A percentile compares a stretch with the other conserved stretches of the same genome.
These are phyloP conservation scores for Aspergillus persii DNA, from an alignment of 2,329 filamentous ascomycete species.

Conservation along the genomic window DNA sequence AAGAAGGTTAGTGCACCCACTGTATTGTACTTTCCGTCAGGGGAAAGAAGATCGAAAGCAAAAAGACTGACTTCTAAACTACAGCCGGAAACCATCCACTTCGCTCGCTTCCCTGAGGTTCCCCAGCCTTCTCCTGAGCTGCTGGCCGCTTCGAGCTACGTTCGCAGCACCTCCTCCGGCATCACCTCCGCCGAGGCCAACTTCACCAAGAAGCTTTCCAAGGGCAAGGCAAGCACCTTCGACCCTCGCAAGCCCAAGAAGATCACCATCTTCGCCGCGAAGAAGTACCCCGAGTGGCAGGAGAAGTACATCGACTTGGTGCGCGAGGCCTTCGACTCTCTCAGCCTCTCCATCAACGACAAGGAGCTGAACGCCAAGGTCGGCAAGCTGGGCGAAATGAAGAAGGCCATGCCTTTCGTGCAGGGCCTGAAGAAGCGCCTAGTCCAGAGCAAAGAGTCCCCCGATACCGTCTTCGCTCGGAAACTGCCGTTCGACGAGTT, in stretches of 20 bases:
- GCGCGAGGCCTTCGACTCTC: constrained; percentile 64
- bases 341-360: constrained; percentile 67
- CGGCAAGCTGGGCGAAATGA: constrained; percentile 75
- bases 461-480: constrained; percentile 71
- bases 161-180: constrained; percentile 69
- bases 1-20: constrained; percentile 52
- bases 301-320: constrained; percentile 82
- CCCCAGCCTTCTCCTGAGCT: constrained; percentile 65
- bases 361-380: constrained; percentile 77
- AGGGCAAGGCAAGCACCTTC: constrained; percentile 82
- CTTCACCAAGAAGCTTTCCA: constrained; percentile 78
- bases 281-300: constrained; percentile 85
- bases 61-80: not conserved
- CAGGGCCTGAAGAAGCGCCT: constrained; percentile 83
- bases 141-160: constrained; percentile 78
- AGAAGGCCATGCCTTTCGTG: constrained; percentile 97
- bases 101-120: constrained; percentile 70
- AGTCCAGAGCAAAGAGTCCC: constrained; percentile 62
- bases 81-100: constrained; percentile 70
- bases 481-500: constrained; percentile 86
- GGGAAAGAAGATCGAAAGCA: not conserved
- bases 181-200: constrained; percentile 81
- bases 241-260: constrained; percentile 92
- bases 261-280: constrained; percentile 79
- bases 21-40: not conserved